These are phyloP conservation scores for Paraphoma chrysanthemicola DNA, from an alignment of 2,329 filamentous ascomycete species.

Conservation along the genomic window DNA sequence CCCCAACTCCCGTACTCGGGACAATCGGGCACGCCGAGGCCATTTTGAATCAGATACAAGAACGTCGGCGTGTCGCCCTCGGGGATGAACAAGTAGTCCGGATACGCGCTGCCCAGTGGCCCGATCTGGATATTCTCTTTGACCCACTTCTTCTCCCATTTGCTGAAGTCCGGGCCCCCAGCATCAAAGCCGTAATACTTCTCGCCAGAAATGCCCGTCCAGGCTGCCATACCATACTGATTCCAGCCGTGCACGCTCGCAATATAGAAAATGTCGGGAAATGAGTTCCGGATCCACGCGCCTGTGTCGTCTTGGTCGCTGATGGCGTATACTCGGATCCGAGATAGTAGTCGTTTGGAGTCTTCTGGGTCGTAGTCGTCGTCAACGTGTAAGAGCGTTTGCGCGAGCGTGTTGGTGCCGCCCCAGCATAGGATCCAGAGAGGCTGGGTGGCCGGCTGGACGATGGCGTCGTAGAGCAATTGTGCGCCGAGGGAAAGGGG, in stretches of 20 bases:
- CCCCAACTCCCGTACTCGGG: conserved; percentile 60
- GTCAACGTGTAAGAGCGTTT: conserved; percentile 54
- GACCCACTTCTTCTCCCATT: conserved; percentile 60
- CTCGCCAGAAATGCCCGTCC: conserved; percentile 64
- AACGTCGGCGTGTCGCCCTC: conserved; percentile 63
- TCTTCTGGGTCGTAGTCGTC: conserved; percentile 40
- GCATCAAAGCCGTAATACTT: conserved; percentile 55
- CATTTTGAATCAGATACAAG: conserved; percentile 58
- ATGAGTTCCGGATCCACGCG: conserved; percentile 62
- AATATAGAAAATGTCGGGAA: conserved; percentile 64
- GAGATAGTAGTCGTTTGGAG: conserved; percentile 39
- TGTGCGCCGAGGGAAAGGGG: conserved; percentile 53
- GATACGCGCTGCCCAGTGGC: conserved; percentile 50
- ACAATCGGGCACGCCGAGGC: conserved; percentile 55
- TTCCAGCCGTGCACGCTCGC: conserved; percentile 63
- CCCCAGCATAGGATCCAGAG: conserved; percentile 64
- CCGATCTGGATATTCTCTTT: conserved; percentile 62
- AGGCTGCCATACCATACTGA: conserved; percentile 61
- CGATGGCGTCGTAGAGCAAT: conserved; percentile 53
- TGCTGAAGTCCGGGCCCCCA: conserved; percentile 57
- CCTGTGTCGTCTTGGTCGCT: conserved; percentile 67
- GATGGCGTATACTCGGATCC: conserved; percentile 54
- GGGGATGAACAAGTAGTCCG: conserved; percentile 58
- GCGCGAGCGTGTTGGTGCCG: conserved; percentile 61
- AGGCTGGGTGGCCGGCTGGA: conserved; percentile 49